Evolutionary conservation across 2,329 filamentous ascomycete species (phyloP).

Genomic region (Fusarium acutatum): DNA sequence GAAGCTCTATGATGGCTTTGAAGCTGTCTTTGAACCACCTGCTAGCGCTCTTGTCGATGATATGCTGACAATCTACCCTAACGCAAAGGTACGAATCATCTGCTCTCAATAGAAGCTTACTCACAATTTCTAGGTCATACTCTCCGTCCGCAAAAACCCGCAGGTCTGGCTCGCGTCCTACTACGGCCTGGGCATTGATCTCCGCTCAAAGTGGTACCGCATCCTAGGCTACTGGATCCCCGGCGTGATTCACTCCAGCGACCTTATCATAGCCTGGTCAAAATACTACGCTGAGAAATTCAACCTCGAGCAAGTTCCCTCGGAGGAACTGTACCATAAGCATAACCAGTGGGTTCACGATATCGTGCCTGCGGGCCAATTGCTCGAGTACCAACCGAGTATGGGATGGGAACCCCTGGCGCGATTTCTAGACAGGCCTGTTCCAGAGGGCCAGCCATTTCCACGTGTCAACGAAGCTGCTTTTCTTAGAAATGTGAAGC

Average conservation of each 20-base stretch:
- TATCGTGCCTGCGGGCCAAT: slow-evolving; percentile 11
- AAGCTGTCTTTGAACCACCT: slow-evolving; percentile 32
- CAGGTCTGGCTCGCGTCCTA: slow-evolving; percentile 32
- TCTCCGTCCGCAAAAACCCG: slow-evolving; percentile 28
- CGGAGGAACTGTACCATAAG: slow-evolving; percentile 19
- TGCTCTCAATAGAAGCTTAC: background rate
- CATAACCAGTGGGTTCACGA: slow-evolving; percentile 31
- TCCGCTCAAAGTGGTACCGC: slow-evolving; percentile 25
- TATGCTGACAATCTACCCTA: slow-evolving; percentile 23
- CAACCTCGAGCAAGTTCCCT: slow-evolving; percentile 6
- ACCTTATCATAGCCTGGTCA: slow-evolving; percentile 28
- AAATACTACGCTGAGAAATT: slow-evolving; percentile 27
- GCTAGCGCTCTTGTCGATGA: slow-evolving; percentile 29
- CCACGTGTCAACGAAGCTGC: slow-evolving; percentile 32
- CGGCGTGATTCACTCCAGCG: slow-evolving; percentile 28
- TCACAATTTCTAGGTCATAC: slow-evolving; percentile 13
- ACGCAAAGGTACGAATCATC: slow-evolving; percentile 14
- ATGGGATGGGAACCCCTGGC: slow-evolving; percentile 31
- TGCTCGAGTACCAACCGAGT: slow-evolving; percentile 29
- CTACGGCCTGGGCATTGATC: slow-evolving; percentile 28
- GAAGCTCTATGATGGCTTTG: slow-evolving; percentile 26
- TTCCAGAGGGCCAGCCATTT: slow-evolving; percentile 9
- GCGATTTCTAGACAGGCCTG: slow-evolving; percentile 4
- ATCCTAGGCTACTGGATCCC: slow-evolving; percentile 29
- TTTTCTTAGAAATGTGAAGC: slow-evolving; percentile 30